Evolutionary conservation across 441 rosid species (phyloP).

Genomic region (Euphorbia celastroides): DNA sequence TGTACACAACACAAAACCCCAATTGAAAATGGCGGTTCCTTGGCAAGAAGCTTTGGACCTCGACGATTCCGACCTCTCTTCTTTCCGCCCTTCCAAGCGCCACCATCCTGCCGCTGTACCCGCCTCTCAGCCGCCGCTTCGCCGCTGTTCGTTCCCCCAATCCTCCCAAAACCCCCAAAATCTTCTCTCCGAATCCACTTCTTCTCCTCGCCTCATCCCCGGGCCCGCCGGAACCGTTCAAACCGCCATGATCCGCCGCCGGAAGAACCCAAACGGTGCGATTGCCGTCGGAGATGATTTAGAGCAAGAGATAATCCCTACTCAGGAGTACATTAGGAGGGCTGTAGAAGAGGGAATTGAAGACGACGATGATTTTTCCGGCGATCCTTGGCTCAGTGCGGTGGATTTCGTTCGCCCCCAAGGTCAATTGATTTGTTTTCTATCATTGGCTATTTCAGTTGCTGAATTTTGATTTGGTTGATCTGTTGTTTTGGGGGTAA

Average conservation of each 20-base stretch:
- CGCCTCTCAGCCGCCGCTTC: neutral
- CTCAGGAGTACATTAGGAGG: slow-evolving; percentile 74
- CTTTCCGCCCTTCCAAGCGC: slow-evolving; percentile 55
- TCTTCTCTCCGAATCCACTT: slow-evolving; percentile 9
- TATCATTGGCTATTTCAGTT: too few relatives aligned
- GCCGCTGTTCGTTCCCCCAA: slow-evolving; percentile 28
- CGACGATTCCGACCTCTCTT: slow-evolving; percentile 47
- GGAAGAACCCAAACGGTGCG: slow-evolving; percentile 28
- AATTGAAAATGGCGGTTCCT: slow-evolving; percentile 15
- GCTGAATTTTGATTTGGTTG: neutral
- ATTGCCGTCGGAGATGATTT: slow-evolving; percentile 15
- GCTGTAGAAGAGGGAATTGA: slow-evolving; percentile 46
- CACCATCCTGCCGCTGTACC: slow-evolving; percentile 12
- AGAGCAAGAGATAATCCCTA: slow-evolving; percentile 39
- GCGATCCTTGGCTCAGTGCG: slow-evolving; percentile 42
- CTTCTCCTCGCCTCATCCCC: slow-evolving; percentile 32
- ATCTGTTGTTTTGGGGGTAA: neutral
- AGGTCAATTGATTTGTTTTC: too few relatives aligned
- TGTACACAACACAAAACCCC: neutral
- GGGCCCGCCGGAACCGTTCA: slow-evolving; percentile 71
- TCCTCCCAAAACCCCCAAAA: slow-evolving; percentile 2
- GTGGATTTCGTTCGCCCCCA: too few relatives aligned
- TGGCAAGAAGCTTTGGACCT: slow-evolving; percentile 74
- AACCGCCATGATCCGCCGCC: slow-evolving; percentile 56
- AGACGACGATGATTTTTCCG: slow-evolving; percentile 51